Base-by-base conservation (phyloP, 2,329 filamentous ascomycete genomes). In the Cyphellophora attinorum region DNA sequence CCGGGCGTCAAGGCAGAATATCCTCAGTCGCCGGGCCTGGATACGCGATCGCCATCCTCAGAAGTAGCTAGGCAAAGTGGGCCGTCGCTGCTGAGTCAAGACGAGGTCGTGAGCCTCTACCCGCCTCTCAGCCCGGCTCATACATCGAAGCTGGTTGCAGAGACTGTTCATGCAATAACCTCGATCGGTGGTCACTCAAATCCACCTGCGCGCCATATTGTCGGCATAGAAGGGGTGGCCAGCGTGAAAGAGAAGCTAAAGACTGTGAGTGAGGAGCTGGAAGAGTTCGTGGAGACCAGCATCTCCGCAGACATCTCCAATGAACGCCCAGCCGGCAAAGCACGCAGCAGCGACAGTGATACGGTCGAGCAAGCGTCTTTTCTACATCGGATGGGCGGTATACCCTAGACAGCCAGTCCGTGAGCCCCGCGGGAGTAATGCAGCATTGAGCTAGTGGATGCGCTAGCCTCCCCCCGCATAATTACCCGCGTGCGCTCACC, bases 151-250 rank as follows among this genome's bases (percentile, higher is more conserved):
- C 64, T 96, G 12, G 81, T 93, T 4, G 73, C 79, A 40, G 91
- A 96, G 60, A 94, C 91, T 1, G 83, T 96, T 0, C 81, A 93
- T 56, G 88, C 89, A 2, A 68, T 98, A 29, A 84, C 82, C 11
- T 85, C 88, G 0, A 94, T 96, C 48, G 91, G 86, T 1, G 91
- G 89, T 0, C 88, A 95, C 55, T 88, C 95, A 54, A 96, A 96
- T 56, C 91, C 91, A 2, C 91, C 91, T 0, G 85, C 86, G 1
- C 70, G 91, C 19, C 89, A 96, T 55, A 95, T 96, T 50, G 88
- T 96, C 2, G 89, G 91, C 0, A 76, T 81, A 35, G 91, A 96
- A 57, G 89, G 85, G 1, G 81, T 89, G 10, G 71, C 76, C 5
- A 83, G 83, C 27, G 89, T 96, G 25, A 93, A 89, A 57, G 91